Evolutionary conservation across 1,284 basidiomycete genomes (phyloP).

Genomic region (Apiotrichum akiyoshidainum): DNA sequence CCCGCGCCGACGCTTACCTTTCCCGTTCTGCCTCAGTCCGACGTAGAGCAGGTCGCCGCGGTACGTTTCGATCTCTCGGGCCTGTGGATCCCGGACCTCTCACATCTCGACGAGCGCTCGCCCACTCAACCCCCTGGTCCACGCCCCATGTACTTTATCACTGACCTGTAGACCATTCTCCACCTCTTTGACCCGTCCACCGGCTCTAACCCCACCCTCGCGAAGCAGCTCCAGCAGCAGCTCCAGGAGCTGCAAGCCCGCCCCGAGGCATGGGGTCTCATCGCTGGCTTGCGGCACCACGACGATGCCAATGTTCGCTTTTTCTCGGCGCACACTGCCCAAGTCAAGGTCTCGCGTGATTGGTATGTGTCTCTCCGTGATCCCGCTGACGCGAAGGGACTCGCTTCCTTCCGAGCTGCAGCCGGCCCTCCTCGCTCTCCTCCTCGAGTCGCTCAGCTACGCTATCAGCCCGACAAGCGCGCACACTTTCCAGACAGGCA

Average conservation of each 20-base stretch:
- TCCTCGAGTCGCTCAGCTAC: conserved; percentile 39
- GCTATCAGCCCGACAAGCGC: conserved; percentile 40
- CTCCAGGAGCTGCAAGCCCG: conserved; percentile 45
- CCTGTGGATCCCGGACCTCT: not conserved
- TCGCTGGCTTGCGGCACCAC: conserved; percentile 43
- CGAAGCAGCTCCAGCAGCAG: conserved; percentile 45
- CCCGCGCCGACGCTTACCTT: conserved; percentile 19
- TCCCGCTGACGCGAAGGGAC: conserved; percentile 33
- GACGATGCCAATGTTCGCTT: conserved; percentile 77
- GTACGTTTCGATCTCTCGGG: conserved; percentile 21
- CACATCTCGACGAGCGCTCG: not conserved
- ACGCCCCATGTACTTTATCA: not conserved
- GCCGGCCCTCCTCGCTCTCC: conserved; percentile 38
- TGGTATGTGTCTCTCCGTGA: conserved; percentile 58
- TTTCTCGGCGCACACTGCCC: conserved; percentile 84
- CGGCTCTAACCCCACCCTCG: conserved; percentile 35
- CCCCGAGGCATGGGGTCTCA: conserved; percentile 50
- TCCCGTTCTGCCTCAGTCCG: conserved; percentile 33
- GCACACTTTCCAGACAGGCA: conserved; percentile 35
- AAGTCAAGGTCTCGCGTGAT: conserved; percentile 84
- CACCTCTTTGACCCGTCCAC: conserved; percentile 42
- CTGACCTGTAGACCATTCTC: conserved; percentile 36
- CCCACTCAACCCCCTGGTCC: not conserved
- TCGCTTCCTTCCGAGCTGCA: conserved; percentile 45
- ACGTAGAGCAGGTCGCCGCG: conserved; percentile 39